phyloP scores from a whole-genome alignment of 2,329 filamentous ascomycete species.

The Calonectria pseudoturangicola region DNA sequence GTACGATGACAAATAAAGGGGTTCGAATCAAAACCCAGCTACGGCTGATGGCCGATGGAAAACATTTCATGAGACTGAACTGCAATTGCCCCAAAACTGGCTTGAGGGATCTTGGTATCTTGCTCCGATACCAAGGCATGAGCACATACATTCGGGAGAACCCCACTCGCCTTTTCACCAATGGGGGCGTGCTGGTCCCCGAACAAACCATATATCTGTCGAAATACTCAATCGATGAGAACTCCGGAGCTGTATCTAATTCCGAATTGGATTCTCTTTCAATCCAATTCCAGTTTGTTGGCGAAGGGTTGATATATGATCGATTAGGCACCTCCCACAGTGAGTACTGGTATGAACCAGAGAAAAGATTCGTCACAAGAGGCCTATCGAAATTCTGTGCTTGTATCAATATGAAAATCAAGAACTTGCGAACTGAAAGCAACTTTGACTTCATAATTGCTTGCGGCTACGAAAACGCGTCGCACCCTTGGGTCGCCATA shows the following conservation, averaged over 20 bases:
- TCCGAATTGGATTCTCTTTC: background rate
- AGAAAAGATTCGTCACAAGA: background rate
- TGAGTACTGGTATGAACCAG: background rate
- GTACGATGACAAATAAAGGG: background rate
- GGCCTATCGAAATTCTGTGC: background rate
- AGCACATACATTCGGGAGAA: background rate
- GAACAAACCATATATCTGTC: slow-evolving; percentile 7
- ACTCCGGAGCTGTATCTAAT: background rate
- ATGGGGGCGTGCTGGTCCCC: background rate
- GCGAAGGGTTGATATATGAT: background rate
- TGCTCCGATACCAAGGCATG: slow-evolving; percentile 1
- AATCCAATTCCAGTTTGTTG: background rate
- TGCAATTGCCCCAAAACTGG: background rate
- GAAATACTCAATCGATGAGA: background rate
- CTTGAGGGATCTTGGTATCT: background rate
- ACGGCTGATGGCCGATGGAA: background rate
- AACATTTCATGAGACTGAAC: background rate
- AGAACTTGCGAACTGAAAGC: background rate
- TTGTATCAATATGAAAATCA: background rate
- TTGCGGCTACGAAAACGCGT: background rate
- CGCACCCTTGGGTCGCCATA: no score
- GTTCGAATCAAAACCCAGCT: background rate
- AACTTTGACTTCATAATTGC: background rate
- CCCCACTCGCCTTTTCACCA: background rate
- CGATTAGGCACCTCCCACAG: background rate